Conservation (phyloP, 192 early-diverging fungal species). For the Spizellomyces sp. region DNA sequence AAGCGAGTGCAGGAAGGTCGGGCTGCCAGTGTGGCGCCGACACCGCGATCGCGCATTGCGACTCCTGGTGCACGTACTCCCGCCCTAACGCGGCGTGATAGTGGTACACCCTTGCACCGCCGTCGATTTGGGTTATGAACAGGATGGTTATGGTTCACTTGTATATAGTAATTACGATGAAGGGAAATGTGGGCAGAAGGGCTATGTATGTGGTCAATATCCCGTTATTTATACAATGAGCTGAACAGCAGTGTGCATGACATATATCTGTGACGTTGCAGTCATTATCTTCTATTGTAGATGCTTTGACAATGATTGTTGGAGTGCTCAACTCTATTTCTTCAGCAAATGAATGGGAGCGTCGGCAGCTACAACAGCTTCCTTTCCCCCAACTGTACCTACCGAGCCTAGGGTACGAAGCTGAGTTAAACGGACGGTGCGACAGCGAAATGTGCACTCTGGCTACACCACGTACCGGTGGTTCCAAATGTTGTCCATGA, state of each 20-base stretch:
- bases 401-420: neutral
- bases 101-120: constrained; percentile 33
- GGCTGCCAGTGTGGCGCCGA: neutral
- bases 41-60: constrained; percentile 18
- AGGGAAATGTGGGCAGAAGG: too few species aligned
- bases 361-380: constrained; percentile 54
- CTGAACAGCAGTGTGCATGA: too few species aligned
- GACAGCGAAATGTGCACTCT: neutral
- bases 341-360: constrained; percentile 43
- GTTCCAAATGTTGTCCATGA: constrained; percentile 88
- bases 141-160: neutral
- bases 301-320: too few species aligned
- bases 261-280: too few species aligned
- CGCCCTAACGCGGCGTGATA: constrained; percentile 18
- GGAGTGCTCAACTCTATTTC: constrained; percentile 18
- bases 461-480: constrained; percentile 37
- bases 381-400: constrained; percentile 70
- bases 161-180: too few species aligned
- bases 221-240: too few species aligned
- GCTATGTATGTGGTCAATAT: too few species aligned
- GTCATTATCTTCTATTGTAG: too few species aligned
- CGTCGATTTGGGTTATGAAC: constrained; percentile 26
- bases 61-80: constrained; percentile 33
- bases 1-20: constrained; percentile 21
- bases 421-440: neutral